Base-by-base conservation (phyloP, 2,329 filamentous ascomycete genomes). In the Bipolaris victoriae region DNA sequence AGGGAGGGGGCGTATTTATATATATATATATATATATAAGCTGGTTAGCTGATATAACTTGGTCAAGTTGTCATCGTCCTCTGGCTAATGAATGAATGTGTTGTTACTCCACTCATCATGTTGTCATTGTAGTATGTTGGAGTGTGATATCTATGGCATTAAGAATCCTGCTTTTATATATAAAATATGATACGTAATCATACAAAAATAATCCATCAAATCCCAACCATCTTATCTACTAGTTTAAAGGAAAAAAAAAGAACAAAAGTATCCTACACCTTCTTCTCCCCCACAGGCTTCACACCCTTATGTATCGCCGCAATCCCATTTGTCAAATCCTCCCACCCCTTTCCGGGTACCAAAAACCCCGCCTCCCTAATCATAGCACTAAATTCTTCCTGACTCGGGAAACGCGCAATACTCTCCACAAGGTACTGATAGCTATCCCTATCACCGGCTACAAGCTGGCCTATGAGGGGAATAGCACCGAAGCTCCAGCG, bases 371-470 rank as follows among this genome's bases (percentile, higher is more conserved):
- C 94, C 24, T 88, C 85, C 65, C 85, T 77, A 70, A 96, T 95
- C 90, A 96, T 92, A 33, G 86, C 83, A 63, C 88, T 85, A 73
- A 96, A 99, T 65, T 91, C 87, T 50, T 87, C 84, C 81, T 99
- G 96, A 65, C 82, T 89, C 0, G 95, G 96, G 75, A 98, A 98
- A 46, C 86, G 83, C 79, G 97, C 93, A 76, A 99, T 99, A 77
- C 93, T 97, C 83, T 99, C 95, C 9, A 99, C 95, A 9, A 99
- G 83, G 78, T 99, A 99, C 82, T 99, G 95, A 78, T 99, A 99
- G 75, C 92, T 97, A 72, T 96, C 94, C 55, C 94, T 84, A 75
- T 99, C 96, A 6, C 91, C 92, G 1, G 95, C 94, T 15, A 99
- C 93, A 59, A 99, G 74, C 79, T 99, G 94, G 2, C 95, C 96